Conservation (phyloP, 371 early-diverging fungal species). For the Gilbertella persicaria region DNA sequence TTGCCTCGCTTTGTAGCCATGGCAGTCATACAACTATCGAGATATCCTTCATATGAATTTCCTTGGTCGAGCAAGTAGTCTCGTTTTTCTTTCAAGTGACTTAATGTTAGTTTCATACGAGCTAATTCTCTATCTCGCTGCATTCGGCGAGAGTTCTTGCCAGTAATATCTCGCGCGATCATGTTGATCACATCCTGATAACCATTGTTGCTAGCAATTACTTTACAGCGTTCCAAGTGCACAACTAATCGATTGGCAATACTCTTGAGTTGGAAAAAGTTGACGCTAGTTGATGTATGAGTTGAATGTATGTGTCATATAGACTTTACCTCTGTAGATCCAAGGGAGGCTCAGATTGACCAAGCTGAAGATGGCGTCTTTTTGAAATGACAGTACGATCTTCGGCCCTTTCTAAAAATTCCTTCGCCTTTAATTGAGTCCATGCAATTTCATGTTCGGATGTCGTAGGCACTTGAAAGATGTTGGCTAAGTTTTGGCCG, state of each 20-base stretch:
- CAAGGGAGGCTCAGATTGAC: slow-evolving; percentile 29
- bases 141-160: slow-evolving; percentile 84
- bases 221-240: slow-evolving; percentile 45
- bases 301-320: background rate
- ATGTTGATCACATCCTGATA: slow-evolving; percentile 92
- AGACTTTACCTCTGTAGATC: slow-evolving; percentile 37
- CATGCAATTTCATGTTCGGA: slow-evolving; percentile 75
- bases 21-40: slow-evolving; percentile 85
- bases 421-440: slow-evolving; percentile 55
- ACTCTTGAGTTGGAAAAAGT: slow-evolving; percentile 38
- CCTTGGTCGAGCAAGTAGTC: slow-evolving; percentile 83
- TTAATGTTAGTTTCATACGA: slow-evolving; percentile 76
- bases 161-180: slow-evolving; percentile 91
- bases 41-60: slow-evolving; percentile 86
- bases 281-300: slow-evolving; percentile 14
- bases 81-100: slow-evolving; percentile 80
- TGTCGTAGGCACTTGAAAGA: slow-evolving; percentile 75
- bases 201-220: slow-evolving; percentile 25
- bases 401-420: slow-evolving; percentile 28
- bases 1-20: slow-evolving; percentile 82
- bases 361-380: slow-evolving; percentile 35
- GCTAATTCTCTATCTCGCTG: slow-evolving; percentile 76
- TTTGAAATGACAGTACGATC: slow-evolving; percentile 21
- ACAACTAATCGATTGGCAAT: slow-evolving; percentile 30
- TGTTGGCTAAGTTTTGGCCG: slow-evolving; percentile 79